Conservation (phyloP, 2,329 filamentous ascomycete species). For the Beauveria sp. region DNA sequence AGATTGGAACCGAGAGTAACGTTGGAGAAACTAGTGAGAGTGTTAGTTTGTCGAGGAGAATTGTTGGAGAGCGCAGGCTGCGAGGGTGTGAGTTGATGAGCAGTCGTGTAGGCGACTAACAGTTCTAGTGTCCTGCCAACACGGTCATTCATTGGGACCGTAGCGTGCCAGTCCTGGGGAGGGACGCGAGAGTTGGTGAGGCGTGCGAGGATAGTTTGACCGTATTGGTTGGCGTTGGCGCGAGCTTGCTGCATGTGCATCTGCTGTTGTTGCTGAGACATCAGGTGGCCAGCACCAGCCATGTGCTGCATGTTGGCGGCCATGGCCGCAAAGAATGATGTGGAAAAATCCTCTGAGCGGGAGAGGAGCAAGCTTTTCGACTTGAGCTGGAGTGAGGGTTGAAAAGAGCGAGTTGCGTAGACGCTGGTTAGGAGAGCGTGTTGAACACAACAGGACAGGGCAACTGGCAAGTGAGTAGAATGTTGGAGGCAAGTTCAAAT, state of each 20-base stretch:
- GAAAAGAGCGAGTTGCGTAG: background rate
- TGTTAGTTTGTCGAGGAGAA: background rate
- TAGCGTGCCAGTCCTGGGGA: conserved; percentile 30
- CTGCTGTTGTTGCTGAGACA: conserved; percentile 32
- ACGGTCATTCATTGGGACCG: conserved; percentile 30
- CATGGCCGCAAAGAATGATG: conserved; percentile 39
- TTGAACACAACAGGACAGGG: background rate
- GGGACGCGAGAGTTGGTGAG: conserved; percentile 27
- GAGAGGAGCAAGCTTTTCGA: background rate
- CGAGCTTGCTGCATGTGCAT: conserved; percentile 26
- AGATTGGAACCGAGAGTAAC: conserved; percentile 32
- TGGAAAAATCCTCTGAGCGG: background rate
- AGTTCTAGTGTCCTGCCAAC: conserved; percentile 35
- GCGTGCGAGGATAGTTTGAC: conserved; percentile 33
- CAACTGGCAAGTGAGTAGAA: background rate
- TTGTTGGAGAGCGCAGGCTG: background rate
- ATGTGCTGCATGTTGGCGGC: conserved; percentile 54
- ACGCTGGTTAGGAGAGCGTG: background rate
- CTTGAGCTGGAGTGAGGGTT: background rate
- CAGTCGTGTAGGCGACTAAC: conserved; percentile 24
- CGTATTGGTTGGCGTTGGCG: conserved; percentile 21
- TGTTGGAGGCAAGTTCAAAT: no score
- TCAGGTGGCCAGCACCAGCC: conserved; percentile 34
- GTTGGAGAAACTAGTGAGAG: conserved; percentile 40
- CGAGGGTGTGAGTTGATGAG: background rate